Conservation (phyloP, 257 asterid species). For the Capsicum chinense region DNA sequence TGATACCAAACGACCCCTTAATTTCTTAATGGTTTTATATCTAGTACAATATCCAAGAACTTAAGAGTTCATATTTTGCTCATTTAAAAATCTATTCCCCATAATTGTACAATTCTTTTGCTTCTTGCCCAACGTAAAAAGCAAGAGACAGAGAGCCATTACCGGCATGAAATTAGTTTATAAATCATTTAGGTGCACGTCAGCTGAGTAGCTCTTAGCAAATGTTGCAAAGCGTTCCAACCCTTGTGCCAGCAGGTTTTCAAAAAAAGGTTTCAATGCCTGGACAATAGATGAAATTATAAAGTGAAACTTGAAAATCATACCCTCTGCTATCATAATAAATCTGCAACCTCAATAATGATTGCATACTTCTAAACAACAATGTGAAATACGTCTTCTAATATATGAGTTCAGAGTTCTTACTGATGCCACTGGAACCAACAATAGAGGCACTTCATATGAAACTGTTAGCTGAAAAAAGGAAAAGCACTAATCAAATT, state of each 20-base stretch:
- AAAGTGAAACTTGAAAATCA: background rate
- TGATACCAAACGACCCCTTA: no score
- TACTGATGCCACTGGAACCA: constrained; percentile 93
- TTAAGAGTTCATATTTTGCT: background rate
- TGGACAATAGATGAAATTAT: constrained; percentile 36
- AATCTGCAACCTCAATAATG: background rate
- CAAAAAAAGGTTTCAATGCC: constrained; percentile 85
- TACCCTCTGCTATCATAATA: background rate
- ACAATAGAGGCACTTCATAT: constrained; percentile 89
- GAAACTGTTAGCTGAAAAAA: constrained; percentile 87
- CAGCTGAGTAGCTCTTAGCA: constrained; percentile 57
- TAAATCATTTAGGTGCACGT: constrained; percentile 43
- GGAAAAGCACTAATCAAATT: constrained; percentile 26
- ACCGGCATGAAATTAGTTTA: constrained; percentile 19
- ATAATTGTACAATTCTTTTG: background rate
- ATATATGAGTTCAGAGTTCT: constrained; percentile 37
- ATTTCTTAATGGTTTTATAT: background rate
- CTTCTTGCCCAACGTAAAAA: background rate
- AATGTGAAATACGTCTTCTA: background rate
- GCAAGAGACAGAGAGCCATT: constrained; percentile 22
- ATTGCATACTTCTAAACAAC: background rate
- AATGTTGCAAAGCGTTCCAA: constrained; percentile 67
- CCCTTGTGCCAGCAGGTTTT: constrained; percentile 69
- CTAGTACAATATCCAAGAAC: background rate
- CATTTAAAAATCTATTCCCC: background rate